Evolutionary conservation across 176 grass and related monocot genomes (phyloP).

Genomic region (Puya raimondii): DNA sequence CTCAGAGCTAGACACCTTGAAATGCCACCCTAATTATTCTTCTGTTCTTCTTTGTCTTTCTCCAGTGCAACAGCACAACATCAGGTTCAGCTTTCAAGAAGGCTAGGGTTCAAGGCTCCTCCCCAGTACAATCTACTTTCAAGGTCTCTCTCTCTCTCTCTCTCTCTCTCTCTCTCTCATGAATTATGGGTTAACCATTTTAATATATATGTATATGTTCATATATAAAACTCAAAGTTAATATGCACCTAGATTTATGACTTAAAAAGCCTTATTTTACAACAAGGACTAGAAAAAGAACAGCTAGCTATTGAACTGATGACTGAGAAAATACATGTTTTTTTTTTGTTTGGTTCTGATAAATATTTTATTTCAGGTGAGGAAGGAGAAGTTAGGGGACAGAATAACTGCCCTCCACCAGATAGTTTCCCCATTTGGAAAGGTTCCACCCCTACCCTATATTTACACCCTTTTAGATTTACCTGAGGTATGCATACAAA

Average conservation of each 20-base stretch:
- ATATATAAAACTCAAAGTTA: background rate
- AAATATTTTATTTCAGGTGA: slow-evolving; percentile 45
- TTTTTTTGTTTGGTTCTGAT: background rate
- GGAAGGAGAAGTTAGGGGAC: slow-evolving; percentile 77
- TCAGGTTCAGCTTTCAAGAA: slow-evolving; percentile 76
- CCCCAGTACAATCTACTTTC: slow-evolving; percentile 68
- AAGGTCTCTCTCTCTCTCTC: slow-evolving; percentile 41
- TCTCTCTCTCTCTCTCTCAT: slow-evolving; percentile 1
- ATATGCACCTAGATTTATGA: too few species aligned
- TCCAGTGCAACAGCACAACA: slow-evolving; percentile 70
- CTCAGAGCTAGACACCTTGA: slow-evolving; percentile 12
- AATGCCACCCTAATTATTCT: slow-evolving; percentile 43
- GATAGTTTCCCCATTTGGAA: slow-evolving; percentile 80
- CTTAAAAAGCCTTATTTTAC: too few species aligned
- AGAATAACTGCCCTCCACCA: slow-evolving; percentile 81
- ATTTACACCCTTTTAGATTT: background rate
- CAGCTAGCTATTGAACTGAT: background rate
- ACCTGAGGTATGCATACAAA: background rate
- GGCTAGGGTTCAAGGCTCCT: slow-evolving; percentile 75
- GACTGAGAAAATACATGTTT: background rate
- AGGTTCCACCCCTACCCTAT: slow-evolving; percentile 28
- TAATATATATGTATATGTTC: background rate
- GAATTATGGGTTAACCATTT: background rate
- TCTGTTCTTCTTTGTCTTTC: slow-evolving; percentile 26
- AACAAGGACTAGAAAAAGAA: too few species aligned